Evolutionary conservation across 2,329 filamentous ascomycete species (phyloP).

Genomic region (Fusarium nelsonii): DNA sequence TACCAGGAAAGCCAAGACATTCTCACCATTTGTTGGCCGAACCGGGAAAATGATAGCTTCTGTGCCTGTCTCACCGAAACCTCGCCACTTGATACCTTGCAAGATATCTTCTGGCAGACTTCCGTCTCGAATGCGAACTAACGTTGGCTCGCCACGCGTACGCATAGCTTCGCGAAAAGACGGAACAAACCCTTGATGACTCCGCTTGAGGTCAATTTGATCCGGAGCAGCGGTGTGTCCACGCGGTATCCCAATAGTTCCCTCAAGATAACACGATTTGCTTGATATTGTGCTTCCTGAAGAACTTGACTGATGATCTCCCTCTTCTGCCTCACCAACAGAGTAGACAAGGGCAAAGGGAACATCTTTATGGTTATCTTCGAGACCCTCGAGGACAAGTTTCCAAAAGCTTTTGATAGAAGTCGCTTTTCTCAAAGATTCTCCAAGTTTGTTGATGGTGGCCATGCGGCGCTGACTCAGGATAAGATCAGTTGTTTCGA

Average conservation of each 20-base stretch:
- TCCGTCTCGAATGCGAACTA: conserved; percentile 58
- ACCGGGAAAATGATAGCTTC: conserved; percentile 76
- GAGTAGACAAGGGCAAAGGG: conserved; percentile 59
- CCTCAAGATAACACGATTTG: conserved; percentile 54
- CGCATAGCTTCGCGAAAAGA: conserved; percentile 56
- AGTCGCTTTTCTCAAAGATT: conserved; percentile 49
- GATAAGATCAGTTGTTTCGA: conserved; percentile 54
- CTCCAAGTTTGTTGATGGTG: conserved; percentile 52
- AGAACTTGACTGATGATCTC: conserved; percentile 51
- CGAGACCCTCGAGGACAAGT: conserved; percentile 50
- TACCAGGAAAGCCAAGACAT: conserved; percentile 73
- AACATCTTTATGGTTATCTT: conserved; percentile 54
- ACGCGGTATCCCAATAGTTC: conserved; percentile 52
- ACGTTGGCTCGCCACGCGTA: conserved; percentile 50
- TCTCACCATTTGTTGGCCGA: conserved; percentile 72
- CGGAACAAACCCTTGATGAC: conserved; percentile 52
- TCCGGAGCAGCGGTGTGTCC: conserved; percentile 51
- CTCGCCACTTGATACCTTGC: conserved; percentile 68
- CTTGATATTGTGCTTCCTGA: conserved; percentile 54
- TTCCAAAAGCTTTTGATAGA: conserved; percentile 54
- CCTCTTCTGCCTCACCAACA: conserved; percentile 55
- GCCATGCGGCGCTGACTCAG: conserved; percentile 52
- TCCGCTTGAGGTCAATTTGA: conserved; percentile 54
- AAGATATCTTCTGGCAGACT: conserved; percentile 70
- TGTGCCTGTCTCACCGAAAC: conserved; percentile 71